Base-by-base conservation (phyloP, 2,329 filamentous ascomycete genomes). In the Rhytidhysteron rufulum region DNA sequence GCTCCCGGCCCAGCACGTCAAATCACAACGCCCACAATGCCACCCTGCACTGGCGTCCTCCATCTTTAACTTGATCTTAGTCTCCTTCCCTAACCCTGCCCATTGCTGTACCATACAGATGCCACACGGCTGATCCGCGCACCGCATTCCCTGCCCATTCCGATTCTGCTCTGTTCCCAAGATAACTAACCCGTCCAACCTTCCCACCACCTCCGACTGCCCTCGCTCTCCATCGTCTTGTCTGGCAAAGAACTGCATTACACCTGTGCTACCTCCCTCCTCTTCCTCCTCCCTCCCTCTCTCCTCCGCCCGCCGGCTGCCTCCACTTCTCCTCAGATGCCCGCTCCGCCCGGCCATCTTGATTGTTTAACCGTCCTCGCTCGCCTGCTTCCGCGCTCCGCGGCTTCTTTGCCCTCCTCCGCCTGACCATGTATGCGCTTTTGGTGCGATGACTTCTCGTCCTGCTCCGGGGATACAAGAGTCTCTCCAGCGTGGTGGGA, bases 371-470 rank as follows among this genome's bases (percentile, higher is more conserved):
- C 34, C n/a, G 31, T 20, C 19, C 27, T n/a, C 19, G n/a, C 43
- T 39, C 44, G 41, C 37, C 46, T 34, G 40, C 42, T 29, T 29
- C 53, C 48, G 44, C 36, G 37, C 45, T 32, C 25, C 37, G 36
- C 44, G 39, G 47, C 49, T 43, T 45, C 50, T 45, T 50, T 50
- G 50, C 41, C 48, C 51, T 51, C 53, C 56, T 55, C 48, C 51
- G 48, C 46, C 41, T 60, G 57, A 65, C 57, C 54, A 67, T 65
- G 64, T 58, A 57, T 60, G 53, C 57, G 59, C 58, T 53, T 51
- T 57, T 51, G 48, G 58, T 67, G 65, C 63, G 53, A 68, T 68
- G 65, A 67, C 55, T 65, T 66, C 65, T 58, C 63, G 65, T 63
- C 61, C 63, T 65, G 60, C 58, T 53, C 57, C 54, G 57, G 62